phyloP scores from a whole-genome alignment of 2,329 filamentous ascomycete genomes.

The Fusarium equiseti region DNA sequence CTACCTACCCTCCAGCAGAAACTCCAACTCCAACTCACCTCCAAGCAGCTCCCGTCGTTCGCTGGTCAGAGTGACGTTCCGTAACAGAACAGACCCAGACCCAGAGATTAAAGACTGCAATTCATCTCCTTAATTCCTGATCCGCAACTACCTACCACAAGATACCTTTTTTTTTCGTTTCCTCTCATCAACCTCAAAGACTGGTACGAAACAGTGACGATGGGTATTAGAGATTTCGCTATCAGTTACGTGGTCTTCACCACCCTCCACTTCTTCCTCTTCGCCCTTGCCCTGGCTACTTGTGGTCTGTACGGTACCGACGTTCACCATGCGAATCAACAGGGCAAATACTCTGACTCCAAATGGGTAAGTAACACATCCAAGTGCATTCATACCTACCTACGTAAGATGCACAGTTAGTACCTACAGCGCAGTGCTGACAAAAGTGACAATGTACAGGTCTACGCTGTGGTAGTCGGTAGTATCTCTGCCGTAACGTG shows the following conservation, averaged over 20 bases:
- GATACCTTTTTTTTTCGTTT: constrained; percentile 1
- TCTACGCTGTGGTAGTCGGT: constrained; percentile 79
- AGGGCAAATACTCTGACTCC: constrained; percentile 65
- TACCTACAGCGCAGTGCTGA: constrained; percentile 19
- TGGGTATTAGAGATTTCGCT: constrained; percentile 61
- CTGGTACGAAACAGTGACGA: constrained; percentile 40
- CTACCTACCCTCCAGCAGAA: background rate
- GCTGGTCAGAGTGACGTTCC: constrained; percentile 6
- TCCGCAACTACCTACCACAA: constrained; percentile 2
- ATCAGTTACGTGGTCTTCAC: constrained; percentile 67
- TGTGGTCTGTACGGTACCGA: constrained; percentile 83
- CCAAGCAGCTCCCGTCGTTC: background rate
- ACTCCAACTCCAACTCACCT: background rate
- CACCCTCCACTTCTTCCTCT: constrained; percentile 78
- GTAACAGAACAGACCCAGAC: no score
- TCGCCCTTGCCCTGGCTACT: constrained; percentile 80
- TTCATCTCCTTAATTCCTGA: background rate
- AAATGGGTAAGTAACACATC: constrained; percentile 72
- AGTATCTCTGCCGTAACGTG: constrained; percentile 74
- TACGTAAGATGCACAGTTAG: background rate
- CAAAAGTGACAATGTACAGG: constrained; percentile 52
- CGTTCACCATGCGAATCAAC: constrained; percentile 65
- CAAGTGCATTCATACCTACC: background rate
- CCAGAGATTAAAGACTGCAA: background rate
- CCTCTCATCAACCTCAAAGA: constrained; percentile 11